Evolutionary conservation across 176 grass and related monocot genomes (phyloP).

Genomic region (Poa pratensis): DNA sequence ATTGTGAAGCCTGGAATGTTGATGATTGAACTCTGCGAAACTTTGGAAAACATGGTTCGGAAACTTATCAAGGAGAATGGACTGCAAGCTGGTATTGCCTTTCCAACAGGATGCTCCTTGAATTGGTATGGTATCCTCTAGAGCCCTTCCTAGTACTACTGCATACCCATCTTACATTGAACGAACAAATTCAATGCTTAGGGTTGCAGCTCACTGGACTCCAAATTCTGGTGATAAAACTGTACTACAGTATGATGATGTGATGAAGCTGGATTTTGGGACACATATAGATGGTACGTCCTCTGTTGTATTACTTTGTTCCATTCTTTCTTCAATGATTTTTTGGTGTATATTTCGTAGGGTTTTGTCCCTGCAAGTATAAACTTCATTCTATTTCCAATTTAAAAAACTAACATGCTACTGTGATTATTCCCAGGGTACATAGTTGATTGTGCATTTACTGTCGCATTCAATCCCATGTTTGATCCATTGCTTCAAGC

Average conservation of each 20-base stretch:
- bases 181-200: slow-evolving; percentile 41
- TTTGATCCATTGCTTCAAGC: slow-evolving; percentile 96
- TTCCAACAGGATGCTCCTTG: slow-evolving; percentile 67
- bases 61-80: slow-evolving; percentile 72
- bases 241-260: slow-evolving; percentile 96
- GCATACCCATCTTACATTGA: slow-evolving; percentile 18
- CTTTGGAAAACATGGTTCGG: slow-evolving; percentile 60
- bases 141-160: background rate
- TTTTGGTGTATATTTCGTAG: background rate
- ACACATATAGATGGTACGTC: slow-evolving; percentile 94
- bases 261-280: slow-evolving; percentile 99
- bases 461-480: slow-evolving; percentile 97
- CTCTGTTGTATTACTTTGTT: slow-evolving; percentile 35
- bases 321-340: background rate
- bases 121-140: slow-evolving; percentile 49
- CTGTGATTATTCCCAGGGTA: slow-evolving; percentile 55
- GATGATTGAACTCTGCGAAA: slow-evolving; percentile 87
- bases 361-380: background rate
- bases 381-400: slow-evolving; percentile 19
- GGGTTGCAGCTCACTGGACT: slow-evolving; percentile 99
- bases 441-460: slow-evolving; percentile 96
- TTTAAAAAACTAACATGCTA: slow-evolving; percentile 18
- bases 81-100: slow-evolving; percentile 66
- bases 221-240: slow-evolving; percentile 98
- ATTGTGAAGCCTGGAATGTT: slow-evolving; percentile 93